Evolutionary conservation across 1,284 basidiomycete genomes (phyloP), one percentile per base, ranked within the genome.

Genomic region (Cutaneotrichosporon cyanovorans): DNA sequence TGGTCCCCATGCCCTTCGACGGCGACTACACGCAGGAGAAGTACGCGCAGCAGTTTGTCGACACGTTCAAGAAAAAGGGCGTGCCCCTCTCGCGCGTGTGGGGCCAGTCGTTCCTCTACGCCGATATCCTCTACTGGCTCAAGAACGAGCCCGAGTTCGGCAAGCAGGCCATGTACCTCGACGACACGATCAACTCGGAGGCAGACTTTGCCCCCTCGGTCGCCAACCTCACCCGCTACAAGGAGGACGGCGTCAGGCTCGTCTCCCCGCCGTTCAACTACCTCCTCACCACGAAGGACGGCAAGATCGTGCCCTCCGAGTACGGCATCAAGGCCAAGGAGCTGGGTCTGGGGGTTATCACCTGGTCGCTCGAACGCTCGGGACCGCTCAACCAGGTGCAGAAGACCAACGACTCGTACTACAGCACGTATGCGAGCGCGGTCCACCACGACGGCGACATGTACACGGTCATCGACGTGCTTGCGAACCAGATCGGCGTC

Each of bases 351-450:
- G 47, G 46, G 14, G 46, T 54, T 25, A 35, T 57, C 37, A 40
- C 49, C 2, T 57, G 55, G 55, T 51, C 49, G 7, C 35, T 57
- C 12, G 55, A 57, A 39, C 55, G 55, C 15, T 49, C 46, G 4
- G 38, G 34, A 2, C 51, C 55, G 4, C 45, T 49, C 19, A 37
- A 36, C 22, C 16, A 25, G n/a, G 49, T 39, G 16, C 31, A 23
- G 20, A 14, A 18, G 18, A 15, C n/a, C 40, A 35, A 36, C 21
- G 49, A 57, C 50, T 54, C 16, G 25, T 57, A 54, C 45, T 46
- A 51, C 38, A 15, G 19, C 20, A 40, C 41, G 12, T 49, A 45
- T 32, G 37, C 32, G 18, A 20, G 30, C 14, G 46, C 31, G n/a
- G 23, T 57, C 35, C 31, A 38, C 28, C 42, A 42, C 25, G 55